Base-by-base conservation (phyloP, 1,284 basidiomycete species). In the Xerocomus amazonicus region DNA sequence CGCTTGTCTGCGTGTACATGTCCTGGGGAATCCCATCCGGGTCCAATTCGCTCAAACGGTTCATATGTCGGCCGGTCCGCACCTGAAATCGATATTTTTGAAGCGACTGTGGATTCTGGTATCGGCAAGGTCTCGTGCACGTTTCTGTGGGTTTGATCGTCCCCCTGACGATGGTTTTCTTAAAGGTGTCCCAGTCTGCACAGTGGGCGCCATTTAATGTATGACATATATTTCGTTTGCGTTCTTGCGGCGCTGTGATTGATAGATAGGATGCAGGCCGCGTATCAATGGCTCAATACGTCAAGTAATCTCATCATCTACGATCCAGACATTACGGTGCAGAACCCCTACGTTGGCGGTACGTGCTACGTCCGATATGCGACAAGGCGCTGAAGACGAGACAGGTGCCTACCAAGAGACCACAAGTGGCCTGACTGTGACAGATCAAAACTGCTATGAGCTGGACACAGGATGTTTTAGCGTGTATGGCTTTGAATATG, bases 1-100 rank as follows among this genome's bases (percentile, higher is more conserved):
- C 78, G 88, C 27, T 73, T 95, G 2, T 91, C 87, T 55, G 71
- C 75, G 0, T 94, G 92, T 60, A 92, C 91, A 1, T 95, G 92
- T 60, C 70, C 84, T 0, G 81, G 80, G 19, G 84, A 90, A 53
- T 85, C 86, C 1, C 92, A 95, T 64, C 92, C 92, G 0, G 92
- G 92, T 1, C 92, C 92, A 12, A 68, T 76, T 36, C 73, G 74
- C 33, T 47, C 68, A 0, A 77, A 84, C 56, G 91, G 90, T 14
- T 68, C 59, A 19, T 81, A 74, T 54, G 79, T 83, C 2, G 89
- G 88, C 9, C 80, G 92, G 29, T 76, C 84, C 0, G 89, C 91
- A 0, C 92, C 92, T 6, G 92, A 95, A 70, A 92, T 96, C 14
- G 64, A 66, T 44, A 56, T 69, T 19, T 69, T 66, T 32, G 67